phyloP scores from a whole-genome alignment of 2,329 filamentous ascomycete species.

The Pseudocercospora eumusae region DNA sequence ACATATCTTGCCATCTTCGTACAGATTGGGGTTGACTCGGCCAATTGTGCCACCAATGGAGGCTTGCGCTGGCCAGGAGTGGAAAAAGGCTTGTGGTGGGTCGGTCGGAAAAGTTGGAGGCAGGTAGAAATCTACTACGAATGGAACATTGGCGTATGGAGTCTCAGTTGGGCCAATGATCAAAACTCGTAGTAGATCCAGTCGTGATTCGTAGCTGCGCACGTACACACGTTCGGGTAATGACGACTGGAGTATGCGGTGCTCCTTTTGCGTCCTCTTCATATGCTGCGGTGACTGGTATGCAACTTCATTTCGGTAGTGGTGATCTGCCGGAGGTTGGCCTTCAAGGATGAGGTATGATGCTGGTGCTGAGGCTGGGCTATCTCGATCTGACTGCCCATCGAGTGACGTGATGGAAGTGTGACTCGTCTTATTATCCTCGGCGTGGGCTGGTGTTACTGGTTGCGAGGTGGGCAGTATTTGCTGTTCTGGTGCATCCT shows the following conservation, averaged over 20 bases:
- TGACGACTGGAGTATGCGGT: constrained; percentile 56
- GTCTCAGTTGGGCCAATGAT: constrained; percentile 61
- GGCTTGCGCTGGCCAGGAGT: constrained; percentile 53
- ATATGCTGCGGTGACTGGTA: constrained; percentile 40
- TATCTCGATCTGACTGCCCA: background rate
- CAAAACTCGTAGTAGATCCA: constrained; percentile 60
- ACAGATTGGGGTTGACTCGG: constrained; percentile 61
- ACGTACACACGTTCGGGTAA: constrained; percentile 60
- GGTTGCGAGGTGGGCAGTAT: constrained; percentile 30
- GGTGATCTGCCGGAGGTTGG: constrained; percentile 47
- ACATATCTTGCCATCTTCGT: constrained; percentile 64
- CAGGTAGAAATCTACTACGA: constrained; percentile 61
- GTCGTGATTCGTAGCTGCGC: constrained; percentile 59
- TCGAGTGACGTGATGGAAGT: background rate
- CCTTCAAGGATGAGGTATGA: constrained; percentile 45
- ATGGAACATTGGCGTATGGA: constrained; percentile 62
- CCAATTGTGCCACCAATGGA: constrained; percentile 33
- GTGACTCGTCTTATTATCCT: constrained; percentile 1
- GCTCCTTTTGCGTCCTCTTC: constrained; percentile 59
- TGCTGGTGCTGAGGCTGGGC: constrained; percentile 16
- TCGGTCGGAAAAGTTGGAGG: constrained; percentile 52
- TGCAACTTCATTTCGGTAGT: constrained; percentile 38
- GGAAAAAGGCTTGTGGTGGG: constrained; percentile 59
- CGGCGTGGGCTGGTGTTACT: constrained; percentile 23
- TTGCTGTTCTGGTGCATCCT: constrained; percentile 26